Conservation (phyloP, 768 basidiomycete genomes). For the Pisolithus albus region DNA sequence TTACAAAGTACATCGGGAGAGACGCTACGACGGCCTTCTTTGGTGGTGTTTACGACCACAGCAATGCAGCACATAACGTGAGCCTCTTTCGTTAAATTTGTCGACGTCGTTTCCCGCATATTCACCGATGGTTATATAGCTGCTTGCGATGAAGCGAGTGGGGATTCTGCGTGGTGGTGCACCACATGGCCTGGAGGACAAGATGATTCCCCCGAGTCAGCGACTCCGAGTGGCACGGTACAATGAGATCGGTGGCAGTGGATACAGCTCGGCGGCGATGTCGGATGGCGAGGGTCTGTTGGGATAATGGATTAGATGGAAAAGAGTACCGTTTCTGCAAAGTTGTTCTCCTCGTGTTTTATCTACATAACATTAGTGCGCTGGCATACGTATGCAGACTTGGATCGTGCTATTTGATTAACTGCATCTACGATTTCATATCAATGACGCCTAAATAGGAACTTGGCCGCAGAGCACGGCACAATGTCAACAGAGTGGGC, state of each 20-base stretch:
- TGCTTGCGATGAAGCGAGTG: conserved; percentile 48
- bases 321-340: too few relatives aligned
- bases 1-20: conserved; percentile 80
- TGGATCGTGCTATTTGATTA: too few relatives aligned
- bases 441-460: too few relatives aligned
- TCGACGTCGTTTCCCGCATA: not conserved
- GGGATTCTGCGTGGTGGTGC: conserved; percentile 47
- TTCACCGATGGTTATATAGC: conserved; percentile 7
- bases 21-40: conserved; percentile 94
- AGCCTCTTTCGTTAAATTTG: conserved; percentile 14
- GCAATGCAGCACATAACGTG: conserved; percentile 82
- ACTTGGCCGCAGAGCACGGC: too few relatives aligned
- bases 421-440: too few relatives aligned
- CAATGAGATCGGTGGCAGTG: conserved; percentile 43
- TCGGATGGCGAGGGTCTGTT: conserved; percentile 53
- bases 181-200: conserved; percentile 53
- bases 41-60: conserved; percentile 85
- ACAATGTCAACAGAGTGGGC: too few relatives aligned
- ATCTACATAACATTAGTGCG: too few relatives aligned
- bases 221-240: conserved; percentile 64
- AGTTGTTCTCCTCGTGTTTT: too few relatives aligned
- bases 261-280: conserved; percentile 49
- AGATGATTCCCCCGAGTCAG: conserved; percentile 66
- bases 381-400: too few relatives aligned
- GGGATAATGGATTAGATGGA: conserved; percentile 20